phyloP scores from a whole-genome alignment of 2,329 filamentous ascomycete species.

The Colletotrichum falcatum region DNA sequence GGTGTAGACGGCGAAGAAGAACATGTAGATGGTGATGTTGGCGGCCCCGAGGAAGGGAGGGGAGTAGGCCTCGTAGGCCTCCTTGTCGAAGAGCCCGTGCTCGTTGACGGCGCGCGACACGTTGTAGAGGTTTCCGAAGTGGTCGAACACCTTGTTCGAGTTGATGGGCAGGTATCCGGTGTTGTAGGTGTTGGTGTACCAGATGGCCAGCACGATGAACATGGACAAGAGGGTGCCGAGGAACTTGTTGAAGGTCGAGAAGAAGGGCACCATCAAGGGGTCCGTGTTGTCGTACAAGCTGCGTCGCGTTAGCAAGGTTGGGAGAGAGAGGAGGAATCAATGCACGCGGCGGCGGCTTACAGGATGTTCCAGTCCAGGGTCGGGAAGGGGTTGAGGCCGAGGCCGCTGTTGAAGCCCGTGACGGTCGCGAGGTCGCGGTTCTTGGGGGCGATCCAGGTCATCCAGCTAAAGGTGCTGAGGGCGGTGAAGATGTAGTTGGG shows the following conservation, averaged over 20 bases:
- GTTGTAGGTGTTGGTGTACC: slow-evolving; percentile 70
- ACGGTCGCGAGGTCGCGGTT: slow-evolving; percentile 47
- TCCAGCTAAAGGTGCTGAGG: slow-evolving; percentile 58
- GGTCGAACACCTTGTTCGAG: slow-evolving; percentile 63
- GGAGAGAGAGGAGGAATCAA: no score
- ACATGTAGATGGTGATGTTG: slow-evolving; percentile 64
- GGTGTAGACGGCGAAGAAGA: slow-evolving; percentile 67
- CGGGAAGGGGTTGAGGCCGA: slow-evolving; percentile 48
- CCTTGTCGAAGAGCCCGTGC: slow-evolving; percentile 57
- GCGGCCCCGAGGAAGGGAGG: slow-evolving; percentile 64
- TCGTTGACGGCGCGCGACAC: slow-evolving; percentile 57
- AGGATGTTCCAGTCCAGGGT: slow-evolving; percentile 50
- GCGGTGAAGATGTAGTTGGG: slow-evolving; percentile 59
- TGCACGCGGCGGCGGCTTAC: slow-evolving; percentile 24
- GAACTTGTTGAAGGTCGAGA: slow-evolving; percentile 72
- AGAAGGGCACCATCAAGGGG: slow-evolving; percentile 63
- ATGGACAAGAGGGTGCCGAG: slow-evolving; percentile 67
- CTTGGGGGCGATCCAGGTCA: slow-evolving; percentile 59
- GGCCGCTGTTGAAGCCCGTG: slow-evolving; percentile 47
- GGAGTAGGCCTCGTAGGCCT: slow-evolving; percentile 63
- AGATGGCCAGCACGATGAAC: slow-evolving; percentile 67
- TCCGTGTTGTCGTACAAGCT: slow-evolving; percentile 47
- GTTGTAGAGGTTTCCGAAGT: slow-evolving; percentile 61
- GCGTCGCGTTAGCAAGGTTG: not conserved
- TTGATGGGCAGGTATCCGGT: slow-evolving; percentile 66